Conservation (phyloP, 306 rosid genomes). For the Amphicarpaea edgeworthii region DNA sequence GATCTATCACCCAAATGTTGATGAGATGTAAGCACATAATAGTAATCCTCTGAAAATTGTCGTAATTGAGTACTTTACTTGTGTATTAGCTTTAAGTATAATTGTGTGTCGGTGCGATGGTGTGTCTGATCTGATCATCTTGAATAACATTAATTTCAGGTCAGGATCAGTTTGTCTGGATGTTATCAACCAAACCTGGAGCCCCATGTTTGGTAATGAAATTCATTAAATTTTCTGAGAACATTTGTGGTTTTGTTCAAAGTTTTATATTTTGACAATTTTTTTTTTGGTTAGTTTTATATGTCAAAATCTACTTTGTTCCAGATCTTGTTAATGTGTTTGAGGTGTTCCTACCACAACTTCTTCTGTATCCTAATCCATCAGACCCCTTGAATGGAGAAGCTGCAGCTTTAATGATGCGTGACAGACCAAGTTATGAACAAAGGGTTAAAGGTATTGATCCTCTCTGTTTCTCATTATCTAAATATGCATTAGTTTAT, state of each 20-base stretch:
- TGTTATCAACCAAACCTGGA: conserved; percentile 66
- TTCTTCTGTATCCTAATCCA: conserved; percentile 64
- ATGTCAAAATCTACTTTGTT: conserved; percentile 33
- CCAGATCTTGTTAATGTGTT: conserved; percentile 64
- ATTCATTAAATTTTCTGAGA: background rate
- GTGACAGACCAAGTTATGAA: conserved; percentile 52
- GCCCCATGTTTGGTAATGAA: conserved; percentile 64
- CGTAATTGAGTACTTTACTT: conserved; percentile 7
- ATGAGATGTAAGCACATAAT: conserved; percentile 53
- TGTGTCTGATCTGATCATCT: conserved; percentile 9
- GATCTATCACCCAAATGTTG: conserved; percentile 66
- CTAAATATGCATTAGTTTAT: conserved; percentile 7
- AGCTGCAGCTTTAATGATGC: conserved; percentile 64
- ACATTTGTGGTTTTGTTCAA: background rate
- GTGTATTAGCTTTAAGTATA: background rate
- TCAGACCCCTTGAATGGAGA: conserved; percentile 64
- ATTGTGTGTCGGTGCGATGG: background rate
- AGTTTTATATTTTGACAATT: conserved; percentile 3
- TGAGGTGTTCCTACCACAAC: conserved; percentile 62
- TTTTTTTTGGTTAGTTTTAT: conserved; percentile 21
- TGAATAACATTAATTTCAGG: conserved; percentile 47
- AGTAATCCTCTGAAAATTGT: conserved; percentile 11
- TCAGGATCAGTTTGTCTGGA: conserved; percentile 63
- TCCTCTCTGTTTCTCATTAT: conserved; percentile 22
- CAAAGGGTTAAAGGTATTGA: conserved; percentile 58